Evolutionary conservation across 768 basidiomycete genomes (phyloP), one percentile per base, ranked within the genome.

Genomic region (Austroboletus festivus): DNA sequence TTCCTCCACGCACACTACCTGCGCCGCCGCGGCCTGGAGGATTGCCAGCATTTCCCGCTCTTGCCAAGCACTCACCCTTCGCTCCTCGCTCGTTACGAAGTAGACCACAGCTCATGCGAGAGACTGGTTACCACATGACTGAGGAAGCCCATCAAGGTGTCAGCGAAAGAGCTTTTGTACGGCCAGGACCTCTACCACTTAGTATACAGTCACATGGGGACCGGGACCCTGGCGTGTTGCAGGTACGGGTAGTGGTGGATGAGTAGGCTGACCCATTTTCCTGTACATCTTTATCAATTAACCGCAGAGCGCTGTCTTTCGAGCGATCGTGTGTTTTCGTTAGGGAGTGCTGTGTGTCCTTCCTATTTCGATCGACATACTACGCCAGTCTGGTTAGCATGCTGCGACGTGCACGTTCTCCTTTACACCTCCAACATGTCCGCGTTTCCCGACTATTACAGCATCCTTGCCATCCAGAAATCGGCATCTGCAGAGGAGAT

Each of bases 401-500:
- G n/a, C n/a, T n/a, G n/a, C n/a, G n/a, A n/a, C n/a, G n/a, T n/a
- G n/a, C n/a, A n/a, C n/a, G n/a, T n/a, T n/a, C n/a, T n/a, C n/a
- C n/a, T n/a, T n/a, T n/a, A n/a, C n/a, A n/a, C n/a, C n/a, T 24
- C 65, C 56, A 70, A 50, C 65, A 88, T 89, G 87, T 80, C 88
- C 43, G 70, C 77, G 24, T 85, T 91, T 59, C 89, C 89, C 12
- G 86, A 90, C 63, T 92, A 92, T 60, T 92, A 92, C 61, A 70
- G 72, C 21, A 72, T 92, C 19, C 73, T 92, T 42, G 56, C 58
- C 50, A 56, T 89, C 15, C 55, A 75, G 7, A 75, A 72, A 62
- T 74, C 73, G 50, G 85, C 86, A 11, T 80, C 81, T 1, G 67
- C 76, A 18, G 86, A 91, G 23, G 84, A 91, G 38, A 73, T 93